Evolutionary conservation across 495 filamentous ascomycete species (phyloP).

Genomic region (Aspergillus steynii): DNA sequence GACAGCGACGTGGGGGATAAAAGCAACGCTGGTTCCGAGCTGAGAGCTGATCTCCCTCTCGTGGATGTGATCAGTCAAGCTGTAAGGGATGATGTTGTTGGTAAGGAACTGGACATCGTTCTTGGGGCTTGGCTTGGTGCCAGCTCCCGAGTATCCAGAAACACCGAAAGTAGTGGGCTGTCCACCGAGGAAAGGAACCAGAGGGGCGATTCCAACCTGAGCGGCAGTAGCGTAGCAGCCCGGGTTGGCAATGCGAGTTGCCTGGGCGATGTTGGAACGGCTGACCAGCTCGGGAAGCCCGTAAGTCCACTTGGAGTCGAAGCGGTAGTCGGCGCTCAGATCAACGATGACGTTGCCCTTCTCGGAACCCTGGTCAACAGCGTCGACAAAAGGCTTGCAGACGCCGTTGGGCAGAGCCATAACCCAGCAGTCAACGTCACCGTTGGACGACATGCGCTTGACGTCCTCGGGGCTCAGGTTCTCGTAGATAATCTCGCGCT

Average conservation of each 20-base stretch:
- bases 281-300: conserved; percentile 88
- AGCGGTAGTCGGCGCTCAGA: conserved; percentile 93
- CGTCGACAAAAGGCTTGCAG: conserved; percentile 94
- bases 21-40: conserved; percentile 75
- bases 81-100: conserved; percentile 91
- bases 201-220: conserved; percentile 84
- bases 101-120: conserved; percentile 88
- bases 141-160: conserved; percentile 93
- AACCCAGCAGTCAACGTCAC: conserved; percentile 97
- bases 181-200: conserved; percentile 74
- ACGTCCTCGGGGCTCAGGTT: conserved; percentile 90
- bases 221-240: conserved; percentile 98
- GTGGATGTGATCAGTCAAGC: conserved; percentile 93
- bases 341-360: conserved; percentile 85
- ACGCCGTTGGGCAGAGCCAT: conserved; percentile 98
- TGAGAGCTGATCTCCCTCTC: conserved; percentile 86
- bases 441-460: conserved; percentile 82
- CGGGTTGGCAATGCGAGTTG: conserved; percentile 89
- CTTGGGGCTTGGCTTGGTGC: conserved; percentile 93
- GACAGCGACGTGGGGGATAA: conserved; percentile 90
- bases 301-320: conserved; percentile 89
- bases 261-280: conserved; percentile 73
- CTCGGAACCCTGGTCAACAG: conserved; percentile 71
- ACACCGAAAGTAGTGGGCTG: conserved; percentile 90
- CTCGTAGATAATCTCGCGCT: conserved; percentile 92